A percentile compares a stretch with the other conserved stretches of the same genome.
phyloP scores from a whole-genome alignment of 2,329 filamentous ascomycete species.

The Corynespora cassiicola region DNA sequence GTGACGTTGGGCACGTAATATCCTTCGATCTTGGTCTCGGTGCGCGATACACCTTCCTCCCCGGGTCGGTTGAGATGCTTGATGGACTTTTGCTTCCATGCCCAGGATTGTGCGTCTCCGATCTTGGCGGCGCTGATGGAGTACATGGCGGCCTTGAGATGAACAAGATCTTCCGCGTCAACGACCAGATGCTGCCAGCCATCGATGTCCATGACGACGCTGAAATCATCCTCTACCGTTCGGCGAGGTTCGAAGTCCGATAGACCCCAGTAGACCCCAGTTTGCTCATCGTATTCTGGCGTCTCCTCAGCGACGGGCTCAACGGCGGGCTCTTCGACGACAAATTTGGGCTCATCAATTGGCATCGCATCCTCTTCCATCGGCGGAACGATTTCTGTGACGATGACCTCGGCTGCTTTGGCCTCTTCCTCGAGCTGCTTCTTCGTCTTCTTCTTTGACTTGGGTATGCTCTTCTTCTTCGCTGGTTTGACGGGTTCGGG shows the following conservation, averaged over 20 bases:
- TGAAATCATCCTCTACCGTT: slow-evolving; percentile 71
- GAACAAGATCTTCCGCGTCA: slow-evolving; percentile 70
- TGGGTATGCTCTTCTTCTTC: slow-evolving; percentile 50
- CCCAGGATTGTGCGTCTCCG: slow-evolving; percentile 67
- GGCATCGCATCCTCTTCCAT: slow-evolving; percentile 42
- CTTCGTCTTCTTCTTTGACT: slow-evolving; percentile 78
- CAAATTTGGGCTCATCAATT: too few species aligned
- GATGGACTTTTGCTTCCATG: slow-evolving; percentile 75
- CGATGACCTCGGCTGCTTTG: slow-evolving; percentile 42
- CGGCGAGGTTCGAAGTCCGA: slow-evolving; percentile 65
- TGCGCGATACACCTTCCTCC: slow-evolving; percentile 59
- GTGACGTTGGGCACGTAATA: slow-evolving; percentile 86
- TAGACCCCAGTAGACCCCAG: slow-evolving; percentile 66
- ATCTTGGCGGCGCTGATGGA: slow-evolving; percentile 56
- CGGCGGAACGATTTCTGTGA: slow-evolving; percentile 59
- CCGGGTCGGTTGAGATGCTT: slow-evolving; percentile 70
- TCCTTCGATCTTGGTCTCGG: slow-evolving; percentile 63
- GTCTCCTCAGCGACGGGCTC: slow-evolving; percentile 37
- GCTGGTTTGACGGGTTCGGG: slow-evolving; percentile 28
- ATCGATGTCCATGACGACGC: slow-evolving; percentile 71
- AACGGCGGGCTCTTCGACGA: slow-evolving; percentile 32
- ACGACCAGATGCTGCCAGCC: slow-evolving; percentile 73
- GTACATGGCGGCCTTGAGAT: slow-evolving; percentile 60
- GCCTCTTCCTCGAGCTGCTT: slow-evolving; percentile 71
- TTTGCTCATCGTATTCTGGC: slow-evolving; percentile 46